Evolutionary conservation across 108 stramenopile genomes (phyloP), one percentile per base, ranked within the genome.

Genomic region (Chaetoceros tenuissimus): DNA sequence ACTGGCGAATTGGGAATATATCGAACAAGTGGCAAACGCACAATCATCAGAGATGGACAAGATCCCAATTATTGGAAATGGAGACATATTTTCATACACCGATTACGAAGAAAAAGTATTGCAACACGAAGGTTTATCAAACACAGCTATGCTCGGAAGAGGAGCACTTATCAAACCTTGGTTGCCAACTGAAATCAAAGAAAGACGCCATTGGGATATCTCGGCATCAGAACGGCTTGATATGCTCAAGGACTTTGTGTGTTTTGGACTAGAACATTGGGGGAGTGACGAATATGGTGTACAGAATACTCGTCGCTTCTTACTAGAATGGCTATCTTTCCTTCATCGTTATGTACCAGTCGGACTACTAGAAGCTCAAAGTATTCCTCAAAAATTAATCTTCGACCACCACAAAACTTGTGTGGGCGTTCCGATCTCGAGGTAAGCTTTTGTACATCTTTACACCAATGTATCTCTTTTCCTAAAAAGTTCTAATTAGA

Each of bases 131-230:
- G 71, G 86, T 43, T 24, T 95, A 16, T 68, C 73, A 2, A 68
- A 75, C 8, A 93, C 94, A 27, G 95, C 94, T 21, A 99, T 99
- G 98, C 74, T 99, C 3, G 98, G 75, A 23, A 74, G 97, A 46
- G 98, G 98, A 43, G 97, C 96, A 2, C 75, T 99, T 45, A 97
- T 98, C 69, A 98, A 98, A 72, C 98, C 98, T 2, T 99, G 98
- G 98, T 72, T 99, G 23, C 95, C 96, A 3, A 96, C 79, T 2
- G 98, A 99, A 61, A 94, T 99, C 48, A 98, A 99, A 67, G 96
- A 96, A 66, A 66, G 82, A 22, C 61, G 94, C 2, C 77, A 94
- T 61, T 93, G 87, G 90, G 98, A 99, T 68, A 98, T 98, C 22
- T 88, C 87, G 25, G 85, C 94, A 13, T 51, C 87, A 1, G 98